Conservation (phyloP, 345 rosid species). For the Populus euphratica region DNA sequence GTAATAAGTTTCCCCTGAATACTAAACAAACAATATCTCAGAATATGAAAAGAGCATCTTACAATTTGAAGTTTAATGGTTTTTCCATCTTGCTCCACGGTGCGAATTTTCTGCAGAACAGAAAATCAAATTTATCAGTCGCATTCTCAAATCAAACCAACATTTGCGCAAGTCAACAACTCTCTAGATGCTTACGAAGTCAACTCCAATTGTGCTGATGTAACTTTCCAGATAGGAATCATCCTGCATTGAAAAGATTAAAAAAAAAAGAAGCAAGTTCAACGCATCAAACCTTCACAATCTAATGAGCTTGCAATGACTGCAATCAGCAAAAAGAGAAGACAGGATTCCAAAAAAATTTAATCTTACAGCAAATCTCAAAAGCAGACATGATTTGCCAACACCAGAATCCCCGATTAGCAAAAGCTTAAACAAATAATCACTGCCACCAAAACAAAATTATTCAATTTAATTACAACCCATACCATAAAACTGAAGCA, state of each 20-base stretch:
- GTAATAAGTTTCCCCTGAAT: conserved; percentile 1
- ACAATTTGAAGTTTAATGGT: conserved; percentile 83
- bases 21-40: neutral
- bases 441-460: neutral
- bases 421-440: conserved; percentile 22
- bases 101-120: conserved; percentile 65
- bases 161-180: neutral
- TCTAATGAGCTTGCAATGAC: neutral
- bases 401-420: conserved; percentile 25
- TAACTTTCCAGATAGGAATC: conserved; percentile 92
- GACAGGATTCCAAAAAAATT: neutral
- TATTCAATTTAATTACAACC: neutral
- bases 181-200: conserved; percentile 56
- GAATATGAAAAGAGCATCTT: conserved; percentile 9
- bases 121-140: conserved; percentile 2
- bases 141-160: neutral
- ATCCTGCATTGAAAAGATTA: conserved; percentile 43
- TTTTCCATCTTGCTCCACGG: conserved; percentile 90
- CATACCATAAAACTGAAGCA: neutral
- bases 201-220: conserved; percentile 91
- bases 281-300: neutral
- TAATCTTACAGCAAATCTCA: conserved; percentile 22
- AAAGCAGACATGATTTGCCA: conserved; percentile 30
- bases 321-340: neutral
- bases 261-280: neutral